Evolutionary conservation across 768 basidiomycete species (phyloP).

Genomic region (Holtermanniella nyarrowii): DNA sequence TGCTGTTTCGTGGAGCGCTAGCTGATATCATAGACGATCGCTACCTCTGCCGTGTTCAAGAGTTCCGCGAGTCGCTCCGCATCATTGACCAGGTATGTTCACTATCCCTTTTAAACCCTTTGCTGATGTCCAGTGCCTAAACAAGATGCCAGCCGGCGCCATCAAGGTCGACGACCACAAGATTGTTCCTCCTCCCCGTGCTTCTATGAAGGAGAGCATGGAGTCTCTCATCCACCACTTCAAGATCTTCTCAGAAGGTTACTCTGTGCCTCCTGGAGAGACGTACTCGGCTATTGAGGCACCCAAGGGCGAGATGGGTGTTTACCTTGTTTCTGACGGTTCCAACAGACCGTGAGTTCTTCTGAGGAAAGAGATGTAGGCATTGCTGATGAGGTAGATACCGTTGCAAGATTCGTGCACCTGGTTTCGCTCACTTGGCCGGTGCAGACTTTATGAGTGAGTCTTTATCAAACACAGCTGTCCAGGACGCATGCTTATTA

Average conservation of each 20-base stretch:
- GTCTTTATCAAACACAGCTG: constrained; percentile 28
- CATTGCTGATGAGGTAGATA: constrained; percentile 43
- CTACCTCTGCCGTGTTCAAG: constrained; percentile 93
- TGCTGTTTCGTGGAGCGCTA: neutral
- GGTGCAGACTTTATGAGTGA: constrained; percentile 94
- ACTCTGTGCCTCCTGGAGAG: constrained; percentile 79
- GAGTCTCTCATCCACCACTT: constrained; percentile 97
- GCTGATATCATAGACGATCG: constrained; percentile 53
- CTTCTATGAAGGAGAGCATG: constrained; percentile 99
- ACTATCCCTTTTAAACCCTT: too few species aligned
- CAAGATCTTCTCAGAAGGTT: constrained; percentile 97
- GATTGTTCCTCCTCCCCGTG: constrained; percentile 87
- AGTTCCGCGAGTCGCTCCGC: constrained; percentile 86
- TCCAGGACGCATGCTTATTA: constrained; percentile 2
- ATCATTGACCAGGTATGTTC: constrained; percentile 65
- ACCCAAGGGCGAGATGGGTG: constrained; percentile 97
- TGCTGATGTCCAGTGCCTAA: constrained; percentile 57
- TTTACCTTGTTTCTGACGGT: constrained; percentile 95
- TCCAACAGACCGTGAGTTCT: constrained; percentile 70
- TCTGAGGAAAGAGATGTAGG: neutral
- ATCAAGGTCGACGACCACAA: constrained; percentile 97
- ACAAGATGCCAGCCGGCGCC: constrained; percentile 90
- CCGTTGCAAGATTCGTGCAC: constrained; percentile 91
- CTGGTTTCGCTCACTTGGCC: constrained; percentile 89
- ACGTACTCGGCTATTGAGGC: constrained; percentile 97